These are phyloP conservation scores for Candida sonorensis DNA, from an alignment of 805 yeast genomes.

Conservation along the genomic window DNA sequence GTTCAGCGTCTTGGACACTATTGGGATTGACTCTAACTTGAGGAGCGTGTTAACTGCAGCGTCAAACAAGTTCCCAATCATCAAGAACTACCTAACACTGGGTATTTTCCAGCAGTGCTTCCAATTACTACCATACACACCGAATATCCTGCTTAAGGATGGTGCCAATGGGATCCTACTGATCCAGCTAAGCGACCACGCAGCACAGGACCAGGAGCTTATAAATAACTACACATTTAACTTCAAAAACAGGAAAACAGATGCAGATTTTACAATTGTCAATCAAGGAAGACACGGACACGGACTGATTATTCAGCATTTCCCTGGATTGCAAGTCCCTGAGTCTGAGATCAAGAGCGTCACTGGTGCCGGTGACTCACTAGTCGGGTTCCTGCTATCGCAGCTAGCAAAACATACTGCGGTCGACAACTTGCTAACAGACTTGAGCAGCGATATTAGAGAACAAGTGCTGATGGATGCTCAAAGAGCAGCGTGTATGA, in stretches of 20 bases:
- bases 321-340: slow-evolving; percentile 29
- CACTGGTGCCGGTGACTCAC: slow-evolving; percentile 86
- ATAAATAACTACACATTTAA: slow-evolving; percentile 1
- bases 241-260: slow-evolving; percentile 2
- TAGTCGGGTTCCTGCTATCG: slow-evolving; percentile 57
- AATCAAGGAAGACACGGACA: slow-evolving; percentile 22
- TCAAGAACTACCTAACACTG: slow-evolving; percentile 22
- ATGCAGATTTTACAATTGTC: slow-evolving; percentile 14
- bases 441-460: slow-evolving; percentile 10
- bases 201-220: slow-evolving; percentile 14
- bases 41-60: slow-evolving; percentile 37
- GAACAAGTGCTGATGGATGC: slow-evolving; percentile 17
- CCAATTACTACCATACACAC: slow-evolving; percentile 68
- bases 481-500: slow-evolving; percentile 21
- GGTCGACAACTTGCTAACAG: slow-evolving; percentile 6
- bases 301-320: slow-evolving; percentile 62
- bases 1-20: slow-evolving; percentile 66
- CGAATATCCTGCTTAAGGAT: slow-evolving; percentile 57
- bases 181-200: slow-evolving; percentile 29
- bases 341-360: slow-evolving; percentile 47
- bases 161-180: slow-evolving; percentile 59
- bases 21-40: slow-evolving; percentile 42
- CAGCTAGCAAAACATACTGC: slow-evolving; percentile 26
- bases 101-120: slow-evolving; percentile 63
- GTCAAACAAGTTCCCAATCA: slow-evolving; percentile 19